Conservation (phyloP, 2,329 filamentous ascomycete species). For the Parastagonospora avenae region DNA sequence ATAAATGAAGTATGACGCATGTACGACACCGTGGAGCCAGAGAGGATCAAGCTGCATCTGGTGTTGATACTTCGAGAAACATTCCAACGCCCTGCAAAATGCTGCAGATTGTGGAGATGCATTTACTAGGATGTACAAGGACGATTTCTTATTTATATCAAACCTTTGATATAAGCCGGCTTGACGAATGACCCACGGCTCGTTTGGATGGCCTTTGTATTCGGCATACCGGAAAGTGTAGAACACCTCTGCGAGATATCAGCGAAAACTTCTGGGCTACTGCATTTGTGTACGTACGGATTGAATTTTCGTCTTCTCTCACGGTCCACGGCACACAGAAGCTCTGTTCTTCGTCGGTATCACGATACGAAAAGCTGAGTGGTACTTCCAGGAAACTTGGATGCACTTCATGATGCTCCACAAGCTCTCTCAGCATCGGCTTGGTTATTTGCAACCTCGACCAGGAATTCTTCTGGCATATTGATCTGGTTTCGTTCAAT, state of each 20-base stretch:
- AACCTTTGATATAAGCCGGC: slow-evolving; percentile 41
- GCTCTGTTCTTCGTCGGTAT: slow-evolving; percentile 23
- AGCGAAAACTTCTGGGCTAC: slow-evolving; percentile 4
- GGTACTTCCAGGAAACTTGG: slow-evolving; percentile 24
- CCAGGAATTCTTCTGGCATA: slow-evolving; percentile 9
- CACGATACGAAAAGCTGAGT: slow-evolving; percentile 32
- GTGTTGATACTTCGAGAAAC: not conserved
- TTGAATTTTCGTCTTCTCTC: not conserved
- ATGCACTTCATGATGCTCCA: slow-evolving; percentile 15
- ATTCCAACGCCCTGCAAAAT: slow-evolving; percentile 6
- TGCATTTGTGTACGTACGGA: slow-evolving; percentile 1
- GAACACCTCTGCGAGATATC: slow-evolving; percentile 21
- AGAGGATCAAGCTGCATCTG: slow-evolving; percentile 16
- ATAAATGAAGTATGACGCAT: slow-evolving; percentile 33
- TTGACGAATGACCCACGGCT: slow-evolving; percentile 38
- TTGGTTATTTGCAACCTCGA: slow-evolving; percentile 5
- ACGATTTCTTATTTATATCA: slow-evolving; percentile 21
- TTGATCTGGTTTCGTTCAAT: slow-evolving; percentile 2
- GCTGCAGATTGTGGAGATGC: slow-evolving; percentile 23
- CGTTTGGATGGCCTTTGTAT: slow-evolving; percentile 20
- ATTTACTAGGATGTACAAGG: slow-evolving; percentile 33
- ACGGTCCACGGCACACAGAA: slow-evolving; percentile 25
- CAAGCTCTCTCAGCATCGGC: slow-evolving; percentile 26
- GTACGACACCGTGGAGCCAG: slow-evolving; percentile 32
- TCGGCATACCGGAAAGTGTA: slow-evolving; percentile 40